A percentile compares a stretch with the other conserved stretches of the same genome.
phyloP scores from a whole-genome alignment of 2,329 filamentous ascomycete genomes.

The Colletotrichum nymphaeae region DNA sequence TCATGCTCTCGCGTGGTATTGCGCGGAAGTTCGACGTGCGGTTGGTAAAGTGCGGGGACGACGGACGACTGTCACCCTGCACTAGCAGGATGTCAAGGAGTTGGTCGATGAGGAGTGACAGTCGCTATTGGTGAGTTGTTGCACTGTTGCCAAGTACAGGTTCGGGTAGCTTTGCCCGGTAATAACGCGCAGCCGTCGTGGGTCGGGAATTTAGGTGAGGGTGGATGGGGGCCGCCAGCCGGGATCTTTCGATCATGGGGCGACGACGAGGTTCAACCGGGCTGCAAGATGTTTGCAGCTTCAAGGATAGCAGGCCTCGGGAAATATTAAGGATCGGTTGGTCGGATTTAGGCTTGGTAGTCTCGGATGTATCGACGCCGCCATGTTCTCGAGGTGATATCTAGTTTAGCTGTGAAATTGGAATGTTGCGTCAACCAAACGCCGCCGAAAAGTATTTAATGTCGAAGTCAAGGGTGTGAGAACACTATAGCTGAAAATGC shows the following conservation, averaged over 20 bases:
- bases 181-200: constrained; percentile 5
- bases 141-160: neutral
- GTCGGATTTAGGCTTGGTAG: no score
- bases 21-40: neutral
- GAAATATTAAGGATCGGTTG: no score
- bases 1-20: constrained; percentile 1
- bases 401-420: no score
- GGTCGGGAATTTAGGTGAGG: neutral
- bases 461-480: no score
- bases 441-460: no score
- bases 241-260: constrained; percentile 28
- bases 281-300: neutral
- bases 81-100: neutral
- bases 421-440: no score
- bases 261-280: constrained; percentile 17
- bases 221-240: neutral
- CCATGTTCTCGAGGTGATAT: no score
- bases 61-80: constrained; percentile 30
- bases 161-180: neutral
- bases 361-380: no score
- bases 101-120: no score
- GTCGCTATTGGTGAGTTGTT: neutral
- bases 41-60: constrained; percentile 12
- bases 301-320: neutral
- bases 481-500: no score